Evolutionary conservation across 148 eudicot species (phyloP).

Genomic region (Linanthus parryae): DNA sequence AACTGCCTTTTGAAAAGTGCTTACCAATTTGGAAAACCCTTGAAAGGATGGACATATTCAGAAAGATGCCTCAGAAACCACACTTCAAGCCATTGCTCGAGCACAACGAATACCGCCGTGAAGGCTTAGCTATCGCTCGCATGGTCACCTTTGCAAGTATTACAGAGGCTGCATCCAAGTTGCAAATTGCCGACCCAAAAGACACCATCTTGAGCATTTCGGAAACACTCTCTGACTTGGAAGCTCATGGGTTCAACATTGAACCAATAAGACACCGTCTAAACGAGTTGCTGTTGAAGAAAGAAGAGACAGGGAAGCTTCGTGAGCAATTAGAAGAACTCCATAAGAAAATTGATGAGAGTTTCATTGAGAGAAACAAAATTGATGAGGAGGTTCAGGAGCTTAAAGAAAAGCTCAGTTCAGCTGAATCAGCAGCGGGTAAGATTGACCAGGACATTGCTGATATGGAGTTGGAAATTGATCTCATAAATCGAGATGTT

Average conservation of each 20-base stretch:
- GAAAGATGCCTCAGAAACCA: no score
- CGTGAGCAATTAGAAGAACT: constrained; percentile 3
- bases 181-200: constrained; percentile 8
- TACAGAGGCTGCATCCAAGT: not conserved
- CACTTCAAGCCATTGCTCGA: constrained; percentile 5
- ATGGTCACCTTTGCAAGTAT: constrained; percentile 11
- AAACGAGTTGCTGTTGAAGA: constrained; percentile 11
- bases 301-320: constrained; percentile 2
- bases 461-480: not conserved
- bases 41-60: constrained; percentile 9
- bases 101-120: constrained; percentile 1
- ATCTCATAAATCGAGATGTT: not conserved
- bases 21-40: constrained; percentile 1
- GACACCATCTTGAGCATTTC: not conserved
- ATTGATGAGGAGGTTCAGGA: constrained; percentile 7
- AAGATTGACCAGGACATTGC: not conserved
- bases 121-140: constrained; percentile 9
- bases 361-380: not conserved
- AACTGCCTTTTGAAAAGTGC: constrained; percentile 1
- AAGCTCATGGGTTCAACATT: no score
- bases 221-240: constrained; percentile 13
- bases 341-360: not conserved
- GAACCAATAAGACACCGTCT: no score
- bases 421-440: not conserved
- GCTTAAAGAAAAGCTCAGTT: constrained; percentile 5